These are phyloP conservation scores for Sistotremastrum suecicum DNA, from an alignment of 768 basidiomycete genomes.

Conservation along the genomic window DNA sequence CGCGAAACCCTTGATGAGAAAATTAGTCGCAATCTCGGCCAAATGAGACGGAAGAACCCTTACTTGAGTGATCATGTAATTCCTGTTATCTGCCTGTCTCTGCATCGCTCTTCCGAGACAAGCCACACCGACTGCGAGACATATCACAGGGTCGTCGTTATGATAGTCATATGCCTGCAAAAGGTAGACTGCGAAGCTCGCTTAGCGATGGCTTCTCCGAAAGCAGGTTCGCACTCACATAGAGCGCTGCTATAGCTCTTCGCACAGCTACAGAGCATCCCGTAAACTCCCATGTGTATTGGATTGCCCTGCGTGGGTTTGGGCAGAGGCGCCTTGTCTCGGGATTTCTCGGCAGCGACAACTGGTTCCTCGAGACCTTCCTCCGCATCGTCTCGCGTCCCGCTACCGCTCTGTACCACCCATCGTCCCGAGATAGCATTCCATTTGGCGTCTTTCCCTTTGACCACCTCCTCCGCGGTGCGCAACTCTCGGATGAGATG, in stretches of 20 bases:
- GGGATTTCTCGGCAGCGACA: slow-evolving; percentile 2
- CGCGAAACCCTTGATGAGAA: slow-evolving; percentile 48
- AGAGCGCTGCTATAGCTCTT: slow-evolving; percentile 86
- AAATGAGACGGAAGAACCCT: neutral
- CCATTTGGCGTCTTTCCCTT: slow-evolving; percentile 53
- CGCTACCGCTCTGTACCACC: slow-evolving; percentile 21
- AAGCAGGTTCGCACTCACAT: slow-evolving; percentile 39
- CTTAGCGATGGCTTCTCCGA: neutral
- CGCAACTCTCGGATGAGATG: slow-evolving; percentile 71
- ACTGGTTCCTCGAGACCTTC: slow-evolving; percentile 15
- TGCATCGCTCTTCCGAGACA: slow-evolving; percentile 88
- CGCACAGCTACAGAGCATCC: slow-evolving; percentile 68
- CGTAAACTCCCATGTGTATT: slow-evolving; percentile 58
- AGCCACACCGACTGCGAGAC: slow-evolving; percentile 67
- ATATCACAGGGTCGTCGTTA: slow-evolving; percentile 74
- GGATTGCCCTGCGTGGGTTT: slow-evolving; percentile 59
- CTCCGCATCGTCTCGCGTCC: slow-evolving; percentile 27
- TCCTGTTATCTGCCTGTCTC: slow-evolving; percentile 85
- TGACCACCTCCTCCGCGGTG: slow-evolving; percentile 49
- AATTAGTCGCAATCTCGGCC: neutral
- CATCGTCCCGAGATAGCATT: slow-evolving; percentile 46
- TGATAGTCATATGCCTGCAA: slow-evolving; percentile 80
- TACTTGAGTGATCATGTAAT: slow-evolving; percentile 74
- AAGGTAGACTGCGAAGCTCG: slow-evolving; percentile 52
- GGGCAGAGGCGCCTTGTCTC: slow-evolving; percentile 12